A percentile compares a stretch with the other conserved stretches of the same genome.
Evolutionary conservation across 1,139 yeast species (phyloP).

Genomic region (Geotrichum restrictum): DNA sequence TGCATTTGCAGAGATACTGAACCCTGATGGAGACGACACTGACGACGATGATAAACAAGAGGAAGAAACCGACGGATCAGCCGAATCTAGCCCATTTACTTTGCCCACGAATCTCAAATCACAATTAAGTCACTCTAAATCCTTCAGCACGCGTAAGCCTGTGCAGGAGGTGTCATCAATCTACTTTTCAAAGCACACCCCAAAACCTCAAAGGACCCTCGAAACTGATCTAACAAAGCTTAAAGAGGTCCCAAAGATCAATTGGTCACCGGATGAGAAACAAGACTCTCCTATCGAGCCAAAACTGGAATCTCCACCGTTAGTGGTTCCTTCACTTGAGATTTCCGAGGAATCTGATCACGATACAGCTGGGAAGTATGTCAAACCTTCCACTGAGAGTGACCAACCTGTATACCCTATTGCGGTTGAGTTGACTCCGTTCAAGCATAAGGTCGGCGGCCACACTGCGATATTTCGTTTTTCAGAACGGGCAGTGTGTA

Average conservation of each 20-base stretch:
- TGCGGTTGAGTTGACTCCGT: conserved; percentile 80
- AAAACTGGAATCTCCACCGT: not conserved
- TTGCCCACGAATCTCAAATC: conserved; percentile 3
- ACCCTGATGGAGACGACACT: conserved; percentile 5
- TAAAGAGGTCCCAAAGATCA: not conserved
- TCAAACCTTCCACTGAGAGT: conserved; percentile 3
- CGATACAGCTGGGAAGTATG: not conserved
- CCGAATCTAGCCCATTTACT: conserved; percentile 11
- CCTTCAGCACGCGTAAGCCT: conserved; percentile 17
- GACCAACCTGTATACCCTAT: conserved; percentile 29
- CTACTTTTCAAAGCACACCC: conserved; percentile 55
- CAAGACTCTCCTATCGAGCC: not conserved
- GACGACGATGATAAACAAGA: conserved; percentile 1
- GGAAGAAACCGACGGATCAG: not conserved
- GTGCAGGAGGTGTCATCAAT: conserved; percentile 51
- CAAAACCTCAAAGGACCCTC: conserved; percentile 24
- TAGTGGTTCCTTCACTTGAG: not conserved
- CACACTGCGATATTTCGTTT: conserved; percentile 95
- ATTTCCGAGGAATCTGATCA: not conserved
- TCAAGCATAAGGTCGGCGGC: conserved; percentile 92
- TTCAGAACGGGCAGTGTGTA: conserved; percentile 91
- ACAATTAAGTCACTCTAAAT: conserved; percentile 11
- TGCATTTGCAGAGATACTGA: too few relatives aligned
- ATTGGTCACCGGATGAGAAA: not conserved
- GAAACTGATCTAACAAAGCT: not conserved